Percentiles rank a stretch among this genome's conserved stretches.
phyloP scores from a whole-genome alignment of 2,329 filamentous ascomycete species.

The Colletotrichum sp. region DNA sequence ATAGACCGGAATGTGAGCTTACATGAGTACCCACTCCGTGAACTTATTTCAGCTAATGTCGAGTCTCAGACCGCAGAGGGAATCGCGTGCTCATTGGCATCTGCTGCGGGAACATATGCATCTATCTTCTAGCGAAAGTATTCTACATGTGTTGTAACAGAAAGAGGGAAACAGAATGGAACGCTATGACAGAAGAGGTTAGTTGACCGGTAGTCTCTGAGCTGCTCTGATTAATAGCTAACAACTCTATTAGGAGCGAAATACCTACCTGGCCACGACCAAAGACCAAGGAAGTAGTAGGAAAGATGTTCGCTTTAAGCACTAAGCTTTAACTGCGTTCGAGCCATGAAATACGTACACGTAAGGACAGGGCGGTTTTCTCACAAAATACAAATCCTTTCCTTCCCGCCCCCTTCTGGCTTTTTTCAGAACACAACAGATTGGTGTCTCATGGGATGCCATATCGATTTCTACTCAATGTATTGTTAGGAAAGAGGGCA shows the following conservation, averaged over 20 bases:
- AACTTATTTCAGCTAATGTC: background rate
- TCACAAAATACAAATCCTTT: background rate
- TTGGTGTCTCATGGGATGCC: too few species aligned
- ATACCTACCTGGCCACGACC: constrained; percentile 15
- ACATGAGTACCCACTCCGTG: background rate
- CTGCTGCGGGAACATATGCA: constrained; percentile 23
- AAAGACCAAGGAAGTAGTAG: constrained; percentile 20
- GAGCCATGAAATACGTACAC: background rate
- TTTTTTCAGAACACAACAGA: background rate
- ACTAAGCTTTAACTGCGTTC: background rate
- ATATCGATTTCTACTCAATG: rapidly evolving
- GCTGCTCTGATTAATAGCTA: background rate
- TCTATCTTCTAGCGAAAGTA: constrained; percentile 52
- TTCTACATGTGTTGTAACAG: constrained; percentile 60
- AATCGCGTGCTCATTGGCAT: constrained; percentile 26
- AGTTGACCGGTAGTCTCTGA: background rate
- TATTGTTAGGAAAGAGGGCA: background rate
- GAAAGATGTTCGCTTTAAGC: constrained; percentile 19
- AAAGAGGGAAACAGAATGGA: constrained; percentile 50
- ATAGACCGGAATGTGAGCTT: constrained; percentile 41
- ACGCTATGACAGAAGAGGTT: constrained; percentile 46
- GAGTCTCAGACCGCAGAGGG: constrained; percentile 3
- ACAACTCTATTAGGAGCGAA: background rate
- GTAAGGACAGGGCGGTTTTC: background rate
- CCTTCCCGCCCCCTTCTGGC: too few species aligned